Percentiles rank a stretch among this genome's conserved stretches.
Evolutionary conservation across 805 yeast genomes (phyloP).

Genomic region (Saturnispora saitoi): DNA sequence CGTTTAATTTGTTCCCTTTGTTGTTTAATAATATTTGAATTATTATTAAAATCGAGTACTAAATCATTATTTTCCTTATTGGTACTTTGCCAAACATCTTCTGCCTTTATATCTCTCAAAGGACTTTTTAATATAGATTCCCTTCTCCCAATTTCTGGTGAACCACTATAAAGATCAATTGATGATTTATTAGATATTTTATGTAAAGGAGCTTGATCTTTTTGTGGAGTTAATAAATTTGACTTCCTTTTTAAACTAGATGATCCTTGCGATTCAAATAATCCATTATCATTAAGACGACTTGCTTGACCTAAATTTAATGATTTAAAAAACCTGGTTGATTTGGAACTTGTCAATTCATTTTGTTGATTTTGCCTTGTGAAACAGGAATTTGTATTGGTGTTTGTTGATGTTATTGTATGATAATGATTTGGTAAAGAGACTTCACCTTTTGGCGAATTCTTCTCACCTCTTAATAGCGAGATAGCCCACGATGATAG

Average conservation of each 20-base stretch:
- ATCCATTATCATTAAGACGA: conserved; percentile 28
- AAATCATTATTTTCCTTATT: conserved; percentile 6
- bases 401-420: conserved; percentile 7
- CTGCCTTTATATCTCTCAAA: conserved; percentile 9
- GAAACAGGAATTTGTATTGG: conserved; percentile 10
- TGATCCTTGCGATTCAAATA: conserved; percentile 7
- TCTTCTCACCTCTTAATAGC: conserved; percentile 30
- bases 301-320: conserved; percentile 44
- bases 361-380: conserved; percentile 4
- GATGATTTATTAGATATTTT: conserved; percentile 10
- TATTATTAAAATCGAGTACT: neutral
- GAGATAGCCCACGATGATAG: conserved; percentile 47
- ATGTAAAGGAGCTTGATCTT: conserved; percentile 18
- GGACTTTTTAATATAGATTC: conserved; percentile 16
- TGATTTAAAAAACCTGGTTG: conserved; percentile 21
- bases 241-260: conserved; percentile 6
- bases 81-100: conserved; percentile 10
- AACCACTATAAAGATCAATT: conserved; percentile 8
- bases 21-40: neutral
- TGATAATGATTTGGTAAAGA: neutral
- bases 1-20: neutral
- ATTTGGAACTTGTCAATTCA: conserved; percentile 9
- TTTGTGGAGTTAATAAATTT: conserved; percentile 12
- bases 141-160: conserved; percentile 23
- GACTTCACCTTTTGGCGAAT: neutral